These are phyloP conservation scores for Chalciporus pseudorubinellus DNA, from an alignment of 768 basidiomycete species.

Conservation along the genomic window DNA sequence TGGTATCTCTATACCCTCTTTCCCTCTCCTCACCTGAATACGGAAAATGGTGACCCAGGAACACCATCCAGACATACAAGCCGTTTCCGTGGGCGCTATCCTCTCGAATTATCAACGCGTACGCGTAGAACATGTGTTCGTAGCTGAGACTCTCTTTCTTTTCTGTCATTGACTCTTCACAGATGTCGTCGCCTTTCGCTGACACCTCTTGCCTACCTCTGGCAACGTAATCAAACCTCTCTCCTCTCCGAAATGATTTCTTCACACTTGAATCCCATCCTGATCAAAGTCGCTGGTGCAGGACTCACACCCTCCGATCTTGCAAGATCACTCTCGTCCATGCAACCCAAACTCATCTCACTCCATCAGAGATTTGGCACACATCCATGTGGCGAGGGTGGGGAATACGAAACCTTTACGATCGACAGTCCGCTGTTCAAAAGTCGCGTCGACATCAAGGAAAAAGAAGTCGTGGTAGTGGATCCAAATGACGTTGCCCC, in stretches of 20 bases:
- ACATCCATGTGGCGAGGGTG: conserved; percentile 96
- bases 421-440: conserved; percentile 90
- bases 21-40: conserved; percentile 1
- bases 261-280: conserved; percentile 71
- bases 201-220: conserved; percentile 83
- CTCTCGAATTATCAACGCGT: conserved; percentile 97
- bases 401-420: conserved; percentile 95
- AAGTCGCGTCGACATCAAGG: conserved; percentile 62
- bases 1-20: conserved; percentile 48
- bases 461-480: conserved; percentile 71
- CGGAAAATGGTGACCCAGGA: conserved; percentile 38
- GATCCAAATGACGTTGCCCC: conserved; percentile 82
- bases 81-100: conserved; percentile 93
- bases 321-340: conserved; percentile 68
- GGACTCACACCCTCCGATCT: conserved; percentile 79
- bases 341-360: conserved; percentile 68
- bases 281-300: conserved; percentile 96
- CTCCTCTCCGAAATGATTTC: conserved; percentile 85
- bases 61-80: conserved; percentile 77
- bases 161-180: conserved; percentile 4
- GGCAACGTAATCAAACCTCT: conserved; percentile 89
- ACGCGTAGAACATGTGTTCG: conserved; percentile 96
- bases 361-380: conserved; percentile 82
- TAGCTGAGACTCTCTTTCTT: neutral
- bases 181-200: conserved; percentile 82